Evolutionary conservation across 345 rosid genomes (phyloP), one percentile per base, ranked within the genome.

Genomic region (Excoecaria agallocha): DNA sequence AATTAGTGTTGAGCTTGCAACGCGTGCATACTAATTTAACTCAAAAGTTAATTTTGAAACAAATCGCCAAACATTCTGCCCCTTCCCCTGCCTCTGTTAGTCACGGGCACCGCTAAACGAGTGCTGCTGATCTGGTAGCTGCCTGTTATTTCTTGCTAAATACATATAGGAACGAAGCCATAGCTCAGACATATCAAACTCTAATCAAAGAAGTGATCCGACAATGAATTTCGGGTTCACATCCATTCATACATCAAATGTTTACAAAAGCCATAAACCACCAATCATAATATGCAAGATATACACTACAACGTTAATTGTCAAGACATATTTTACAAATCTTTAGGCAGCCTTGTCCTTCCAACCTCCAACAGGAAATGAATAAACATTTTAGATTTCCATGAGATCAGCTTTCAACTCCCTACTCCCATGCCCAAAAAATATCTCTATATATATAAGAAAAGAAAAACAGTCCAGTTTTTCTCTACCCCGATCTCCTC

Each of bases 361-460:
- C 45, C n/a, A 66, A 56, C 66, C 45, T 39, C 49, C 52, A 6
- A 39, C 68, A 59, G 54, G 41, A n/a, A 51, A 50, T 56, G 16
- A 74, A 17, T 13, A 68, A 3, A 50, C 54, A 60, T 50, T 69
- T 60, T 51, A 60, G 41, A 51, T 51, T n/a, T 56, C 74, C 51
- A 60, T 68, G 63, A 57, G 43, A 66, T 43, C 52, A 66, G 77
- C 64, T 54, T 55, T 16, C 46, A 56, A 66, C 71, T 66, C 72
- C 49, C 67, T 30, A n/a, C 30, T 30, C 30, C 30, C 30, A 30
- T 30, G 30, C n/a, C 30, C 30, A 30, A 30, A 30, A 30, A 30
- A 30, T 30, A 30, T 30, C 30, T 30, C 1, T 30, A 30, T 30
- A 30, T 30, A 30, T 30, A 30, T n/a, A 30, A 30, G 30, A 30